Evolutionary conservation across 2,329 filamentous ascomycete species (phyloP).

Genomic region (Stachybotrys echinatus): DNA sequence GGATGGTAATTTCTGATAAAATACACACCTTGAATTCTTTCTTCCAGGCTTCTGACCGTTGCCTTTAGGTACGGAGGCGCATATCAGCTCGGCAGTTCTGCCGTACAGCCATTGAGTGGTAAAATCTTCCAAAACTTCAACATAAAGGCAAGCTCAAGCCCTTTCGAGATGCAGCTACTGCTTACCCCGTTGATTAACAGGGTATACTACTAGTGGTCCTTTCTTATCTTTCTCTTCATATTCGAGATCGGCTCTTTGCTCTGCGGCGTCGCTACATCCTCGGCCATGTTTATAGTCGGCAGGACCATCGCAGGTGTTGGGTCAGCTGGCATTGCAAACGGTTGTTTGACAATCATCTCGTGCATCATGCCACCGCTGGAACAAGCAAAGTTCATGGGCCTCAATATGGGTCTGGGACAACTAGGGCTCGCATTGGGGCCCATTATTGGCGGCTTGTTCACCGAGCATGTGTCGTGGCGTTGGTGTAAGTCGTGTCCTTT

Average conservation of each 20-base stretch:
- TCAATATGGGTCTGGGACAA: constrained; percentile 13
- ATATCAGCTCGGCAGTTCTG: no score
- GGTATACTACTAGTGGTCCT: constrained; percentile 9
- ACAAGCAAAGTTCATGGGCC: constrained; percentile 12
- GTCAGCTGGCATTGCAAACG: constrained; percentile 30
- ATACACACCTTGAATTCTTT: no score
- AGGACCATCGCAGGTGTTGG: constrained; percentile 36
- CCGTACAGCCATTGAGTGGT: constrained; percentile 12
- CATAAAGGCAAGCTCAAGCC: not conserved
- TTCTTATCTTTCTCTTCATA: constrained; percentile 29
- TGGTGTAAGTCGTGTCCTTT: constrained; percentile 13
- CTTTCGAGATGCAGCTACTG: not conserved
- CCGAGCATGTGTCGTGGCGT: constrained; percentile 21
- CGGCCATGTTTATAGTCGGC: constrained; percentile 39
- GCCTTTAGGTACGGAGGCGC: no score
- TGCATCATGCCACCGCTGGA: constrained; percentile 13
- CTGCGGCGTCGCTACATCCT: constrained; percentile 35
- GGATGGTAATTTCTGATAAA: no score
- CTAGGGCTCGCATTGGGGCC: constrained; percentile 21
- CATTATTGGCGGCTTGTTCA: constrained; percentile 18
- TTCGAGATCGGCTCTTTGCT: constrained; percentile 46
- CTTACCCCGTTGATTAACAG: constrained; percentile 18
- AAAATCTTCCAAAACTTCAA: constrained; percentile 10
- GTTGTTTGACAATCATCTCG: constrained; percentile 25
- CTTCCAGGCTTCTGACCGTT: no score